Conservation (phyloP, 139 green algal genomes). For the Tetradesmus obliquus region DNA sequence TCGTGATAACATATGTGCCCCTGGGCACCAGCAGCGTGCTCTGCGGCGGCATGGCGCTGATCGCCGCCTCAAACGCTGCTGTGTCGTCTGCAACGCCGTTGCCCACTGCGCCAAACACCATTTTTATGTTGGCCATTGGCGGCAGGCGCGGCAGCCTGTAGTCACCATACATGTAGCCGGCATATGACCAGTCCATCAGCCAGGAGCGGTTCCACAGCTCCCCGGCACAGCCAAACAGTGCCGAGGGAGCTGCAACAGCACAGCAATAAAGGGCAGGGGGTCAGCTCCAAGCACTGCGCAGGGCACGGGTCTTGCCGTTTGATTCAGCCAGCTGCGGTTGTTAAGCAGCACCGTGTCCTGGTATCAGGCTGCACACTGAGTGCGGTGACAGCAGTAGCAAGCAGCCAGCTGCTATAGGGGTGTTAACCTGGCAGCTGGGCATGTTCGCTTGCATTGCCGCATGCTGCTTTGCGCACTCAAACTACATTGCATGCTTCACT, state of each 20-base stretch:
- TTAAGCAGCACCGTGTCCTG: no score
- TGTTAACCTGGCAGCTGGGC: background rate
- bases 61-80: conserved; percentile 35
- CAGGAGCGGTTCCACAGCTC: conserved; percentile 26
- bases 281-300: background rate
- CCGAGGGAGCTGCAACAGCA: conserved; percentile 16
- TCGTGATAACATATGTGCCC: conserved; percentile 41
- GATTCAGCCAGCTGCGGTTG: no score
- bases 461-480: background rate
- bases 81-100: conserved; percentile 35
- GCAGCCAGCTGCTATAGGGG: background rate
- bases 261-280: background rate
- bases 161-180: conserved; percentile 48
- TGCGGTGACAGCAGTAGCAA: background rate
- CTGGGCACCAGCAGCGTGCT: conserved; percentile 26
- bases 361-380: background rate
- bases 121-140: conserved; percentile 33
- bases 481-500: background rate
- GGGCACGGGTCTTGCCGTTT: no score
- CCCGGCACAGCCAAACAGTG: conserved; percentile 36
- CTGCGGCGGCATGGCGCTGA: conserved; percentile 31
- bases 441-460: background rate
- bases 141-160: background rate
- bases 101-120: conserved; percentile 36
- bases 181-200: conserved; percentile 36